phyloP scores from a whole-genome alignment of 2,329 filamentous ascomycete species.

The Passalora sequoiae region DNA sequence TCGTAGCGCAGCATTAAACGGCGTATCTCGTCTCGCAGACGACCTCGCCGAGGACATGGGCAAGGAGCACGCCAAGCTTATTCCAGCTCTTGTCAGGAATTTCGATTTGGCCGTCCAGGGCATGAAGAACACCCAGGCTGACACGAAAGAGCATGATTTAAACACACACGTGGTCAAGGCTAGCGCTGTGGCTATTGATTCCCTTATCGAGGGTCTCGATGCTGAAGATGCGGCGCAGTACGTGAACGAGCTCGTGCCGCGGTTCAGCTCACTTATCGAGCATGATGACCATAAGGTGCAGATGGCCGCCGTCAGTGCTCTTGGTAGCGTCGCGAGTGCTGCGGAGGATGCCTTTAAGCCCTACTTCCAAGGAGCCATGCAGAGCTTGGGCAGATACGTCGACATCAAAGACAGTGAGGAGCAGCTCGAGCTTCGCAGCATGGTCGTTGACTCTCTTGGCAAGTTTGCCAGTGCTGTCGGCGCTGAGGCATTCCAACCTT shows the following conservation, averaged over 20 bases:
- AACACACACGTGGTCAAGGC: constrained; percentile 83
- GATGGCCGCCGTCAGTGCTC: constrained; percentile 78
- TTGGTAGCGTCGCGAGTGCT: constrained; percentile 84
- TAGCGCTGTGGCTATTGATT: constrained; percentile 84
- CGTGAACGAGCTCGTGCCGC: constrained; percentile 73
- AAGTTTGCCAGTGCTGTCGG: constrained; percentile 89
- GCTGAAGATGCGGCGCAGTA: constrained; percentile 76
- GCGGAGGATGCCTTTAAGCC: constrained; percentile 77
- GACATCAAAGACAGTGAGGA: constrained; percentile 83
- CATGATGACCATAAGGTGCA: constrained; percentile 87
- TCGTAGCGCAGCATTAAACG: constrained; percentile 78
- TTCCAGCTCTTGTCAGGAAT: constrained; percentile 81
- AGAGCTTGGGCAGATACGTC: constrained; percentile 77
- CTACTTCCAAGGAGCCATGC: constrained; percentile 90
- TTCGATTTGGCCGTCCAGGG: constrained; percentile 72
- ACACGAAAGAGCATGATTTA: constrained; percentile 57
- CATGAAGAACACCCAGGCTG: constrained; percentile 47
- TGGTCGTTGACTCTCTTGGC: constrained; percentile 87
- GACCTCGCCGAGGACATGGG: constrained; percentile 87
- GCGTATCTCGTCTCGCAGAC: constrained; percentile 84
- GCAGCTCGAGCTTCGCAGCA: constrained; percentile 81
- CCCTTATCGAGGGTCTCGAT: constrained; percentile 80
- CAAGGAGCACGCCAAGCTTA: constrained; percentile 76
- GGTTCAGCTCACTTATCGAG: constrained; percentile 76
- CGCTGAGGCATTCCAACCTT: constrained; percentile 78